Base-by-base conservation (phyloP, 2,329 filamentous ascomycete species). In the Phaeosphaeriaceae sp. region DNA sequence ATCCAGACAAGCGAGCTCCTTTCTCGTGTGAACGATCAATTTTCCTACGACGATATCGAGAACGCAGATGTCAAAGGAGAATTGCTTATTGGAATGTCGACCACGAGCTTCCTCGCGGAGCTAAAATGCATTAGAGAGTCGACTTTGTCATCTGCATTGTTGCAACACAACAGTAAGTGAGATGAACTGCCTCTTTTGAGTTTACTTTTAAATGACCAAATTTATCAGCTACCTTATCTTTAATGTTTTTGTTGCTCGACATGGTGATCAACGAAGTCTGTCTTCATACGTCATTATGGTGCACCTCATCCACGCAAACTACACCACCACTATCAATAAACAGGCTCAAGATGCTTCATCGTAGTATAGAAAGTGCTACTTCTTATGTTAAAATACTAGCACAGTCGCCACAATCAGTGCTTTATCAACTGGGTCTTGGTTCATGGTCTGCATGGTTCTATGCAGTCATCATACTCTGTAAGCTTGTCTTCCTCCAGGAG, bases 371-470 rank as follows among this genome's bases (percentile, higher is more conserved):
- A 26, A 50, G 57, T n/a, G 46, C 50, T 8, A 58, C 52, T 35
- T 37, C 48, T 2, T 61, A 60, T 32, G 18, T 63, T n/a, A 48
- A 50, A 3, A 49, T 33, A 3, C 21, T 66, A 0, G 32, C 60
- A 9, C 23, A 45, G 1, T 26, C 46, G 12, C 51, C 51, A 2
- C 20, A 58, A n/a, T 12, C 18, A 18, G 39, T 33, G 13, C 48
- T 64, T 2, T 54, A 56, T 29, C 48, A 54, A 5, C 48, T 66
- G 18, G 38, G 51, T 3, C 54, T 63, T 8, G 49, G 49, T 4
- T 23, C 49, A 0, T 66, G 60, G 63, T 42, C 56, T 1, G 52
- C 48, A 11, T 66, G 60, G 58, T 62, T 64, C 46, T 64, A 66
- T 28, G 47, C 55, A n/a, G 46, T 54, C 9, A 57, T 66, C 12